Evolutionary conservation across 1,139 yeast species (phyloP).

Genomic region (Kodamaea alishanica): DNA sequence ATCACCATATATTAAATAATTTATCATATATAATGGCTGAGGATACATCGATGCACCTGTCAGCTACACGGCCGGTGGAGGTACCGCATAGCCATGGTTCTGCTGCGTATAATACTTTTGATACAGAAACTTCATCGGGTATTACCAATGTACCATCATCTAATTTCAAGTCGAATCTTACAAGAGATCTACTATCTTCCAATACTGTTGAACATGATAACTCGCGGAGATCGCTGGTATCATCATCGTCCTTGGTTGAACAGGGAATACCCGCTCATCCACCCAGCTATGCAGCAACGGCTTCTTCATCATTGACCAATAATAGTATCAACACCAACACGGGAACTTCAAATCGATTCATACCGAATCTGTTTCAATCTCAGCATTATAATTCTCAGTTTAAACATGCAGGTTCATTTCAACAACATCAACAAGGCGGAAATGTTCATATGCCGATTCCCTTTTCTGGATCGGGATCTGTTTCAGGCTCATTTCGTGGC

Average conservation of each 20-base stretch:
- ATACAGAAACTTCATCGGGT: neutral
- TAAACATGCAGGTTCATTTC: neutral
- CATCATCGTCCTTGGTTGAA: slow-evolving; percentile 3
- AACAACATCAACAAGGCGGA: neutral
- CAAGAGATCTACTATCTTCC: slow-evolving; percentile 8
- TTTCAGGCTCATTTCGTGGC: neutral
- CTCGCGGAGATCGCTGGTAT: slow-evolving; percentile 1
- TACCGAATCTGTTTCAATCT: slow-evolving; percentile 1
- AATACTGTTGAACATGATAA: neutral
- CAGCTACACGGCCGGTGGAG: too few relatives aligned
- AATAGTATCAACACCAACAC: slow-evolving; percentile 4
- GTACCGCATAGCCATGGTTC: neutral
- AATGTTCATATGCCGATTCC: slow-evolving; percentile 6
- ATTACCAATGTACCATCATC: neutral
- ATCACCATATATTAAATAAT: too few relatives aligned
- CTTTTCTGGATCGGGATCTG: neutral
- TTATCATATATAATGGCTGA: neutral
- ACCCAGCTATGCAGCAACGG: slow-evolving; percentile 8
- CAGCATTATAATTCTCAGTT: neutral
- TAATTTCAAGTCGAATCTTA: slow-evolving; percentile 8
- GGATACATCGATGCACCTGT: neutral
- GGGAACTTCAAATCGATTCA: slow-evolving; percentile 8
- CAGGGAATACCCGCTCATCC: slow-evolving; percentile 6
- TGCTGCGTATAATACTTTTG: neutral
- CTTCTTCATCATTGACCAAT: slow-evolving; percentile 7